phyloP scores from a whole-genome alignment of 345 rosid genomes.

The Hypericum perforatum region DNA sequence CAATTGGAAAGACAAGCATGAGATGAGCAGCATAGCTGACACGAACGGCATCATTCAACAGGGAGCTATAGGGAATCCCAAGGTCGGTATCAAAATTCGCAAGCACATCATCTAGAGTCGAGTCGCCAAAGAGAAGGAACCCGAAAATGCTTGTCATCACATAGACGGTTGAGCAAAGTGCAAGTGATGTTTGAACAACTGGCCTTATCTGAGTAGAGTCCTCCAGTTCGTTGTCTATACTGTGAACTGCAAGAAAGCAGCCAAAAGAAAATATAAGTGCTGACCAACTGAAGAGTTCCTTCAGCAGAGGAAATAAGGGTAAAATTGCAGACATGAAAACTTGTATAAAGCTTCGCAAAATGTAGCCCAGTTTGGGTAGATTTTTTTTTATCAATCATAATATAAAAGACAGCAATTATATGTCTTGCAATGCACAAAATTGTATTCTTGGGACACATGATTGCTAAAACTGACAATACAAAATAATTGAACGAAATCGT shows the following conservation, averaged over 20 bases:
- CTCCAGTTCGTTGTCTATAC: constrained; percentile 15
- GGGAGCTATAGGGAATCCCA: constrained; percentile 12
- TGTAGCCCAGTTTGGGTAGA: too few species aligned
- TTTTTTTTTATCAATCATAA: too few species aligned
- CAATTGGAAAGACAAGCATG: constrained; percentile 18
- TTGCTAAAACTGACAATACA: neutral
- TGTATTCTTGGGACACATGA: too few species aligned
- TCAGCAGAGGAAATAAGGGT: too few species aligned
- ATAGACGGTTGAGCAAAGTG: constrained; percentile 13
- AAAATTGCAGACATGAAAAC: too few species aligned
- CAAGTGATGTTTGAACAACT: constrained; percentile 13
- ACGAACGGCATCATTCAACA: constrained; percentile 13
- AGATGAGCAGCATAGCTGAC: constrained; percentile 18
- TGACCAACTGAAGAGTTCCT: too few species aligned
- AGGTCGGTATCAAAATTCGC: constrained; percentile 16
- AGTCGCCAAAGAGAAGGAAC: constrained; percentile 17
- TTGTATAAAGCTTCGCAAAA: too few species aligned
- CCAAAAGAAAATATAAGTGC: too few species aligned
- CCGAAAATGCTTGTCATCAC: constrained; percentile 18
- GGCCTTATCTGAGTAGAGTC: constrained; percentile 13
- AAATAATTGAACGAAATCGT: neutral
- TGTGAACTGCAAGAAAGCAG: constrained; percentile 12
- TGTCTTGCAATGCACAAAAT: too few species aligned
- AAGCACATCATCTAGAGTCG: constrained; percentile 17
- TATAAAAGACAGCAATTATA: too few species aligned